Evolutionary conservation across 2,329 filamentous ascomycete species (phyloP).

Genomic region (Dactylonectria macrodidyma): DNA sequence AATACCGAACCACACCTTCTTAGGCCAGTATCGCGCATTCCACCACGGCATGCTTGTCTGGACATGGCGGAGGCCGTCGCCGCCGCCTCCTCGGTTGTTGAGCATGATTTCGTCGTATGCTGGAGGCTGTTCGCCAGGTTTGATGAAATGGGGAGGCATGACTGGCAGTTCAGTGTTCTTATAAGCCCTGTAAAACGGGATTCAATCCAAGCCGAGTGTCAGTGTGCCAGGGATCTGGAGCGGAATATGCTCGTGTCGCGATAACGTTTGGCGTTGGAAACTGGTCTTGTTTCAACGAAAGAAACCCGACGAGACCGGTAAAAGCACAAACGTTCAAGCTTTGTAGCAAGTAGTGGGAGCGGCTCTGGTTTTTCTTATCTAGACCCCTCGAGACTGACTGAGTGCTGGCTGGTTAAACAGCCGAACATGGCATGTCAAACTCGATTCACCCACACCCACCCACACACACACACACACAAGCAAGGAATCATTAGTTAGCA

Average conservation of each 20-base stretch:
- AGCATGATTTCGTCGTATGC: conserved; percentile 50
- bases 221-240: not conserved
- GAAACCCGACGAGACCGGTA: not conserved
- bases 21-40: conserved; percentile 68
- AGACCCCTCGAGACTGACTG: not conserved
- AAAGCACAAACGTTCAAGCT: not conserved
- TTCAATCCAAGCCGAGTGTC: not conserved
- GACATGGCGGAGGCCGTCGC: conserved; percentile 39
- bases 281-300: not conserved
- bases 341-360: not conserved
- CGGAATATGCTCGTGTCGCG: not conserved
- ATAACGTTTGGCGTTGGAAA: not conserved
- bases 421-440: not conserved
- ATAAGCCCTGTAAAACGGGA: not conserved
- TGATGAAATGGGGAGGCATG: conserved; percentile 38
- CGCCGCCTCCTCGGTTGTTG: conserved; percentile 28
- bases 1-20: conserved; percentile 63
- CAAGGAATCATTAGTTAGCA: too few relatives aligned
- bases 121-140: conserved; percentile 44
- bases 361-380: conserved; percentile 14
- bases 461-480: conserved; percentile 5
- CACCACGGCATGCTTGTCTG: conserved; percentile 55
- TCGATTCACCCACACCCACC: not conserved
- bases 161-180: not conserved
- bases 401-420: not conserved